Conservation (phyloP, 495 filamentous ascomycete species). For the Xylaria sp. region DNA sequence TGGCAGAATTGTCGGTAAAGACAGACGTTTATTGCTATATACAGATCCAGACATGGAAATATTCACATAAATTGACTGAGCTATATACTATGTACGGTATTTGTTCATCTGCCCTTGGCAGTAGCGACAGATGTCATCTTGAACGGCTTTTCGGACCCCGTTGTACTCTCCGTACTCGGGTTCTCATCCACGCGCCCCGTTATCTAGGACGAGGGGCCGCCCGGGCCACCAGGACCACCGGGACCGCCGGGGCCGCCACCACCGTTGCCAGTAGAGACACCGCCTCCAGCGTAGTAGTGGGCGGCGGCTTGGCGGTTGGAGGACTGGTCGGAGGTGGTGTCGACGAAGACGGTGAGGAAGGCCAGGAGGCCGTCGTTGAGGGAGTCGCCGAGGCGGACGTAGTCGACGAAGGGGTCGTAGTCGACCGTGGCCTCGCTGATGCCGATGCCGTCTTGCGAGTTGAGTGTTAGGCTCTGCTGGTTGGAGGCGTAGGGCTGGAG, state of each 20-base stretch:
- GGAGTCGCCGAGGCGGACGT: conserved; percentile 53
- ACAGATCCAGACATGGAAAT: not conserved
- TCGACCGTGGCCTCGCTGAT: conserved; percentile 43
- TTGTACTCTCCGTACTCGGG: not conserved
- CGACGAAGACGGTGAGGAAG: conserved; percentile 54
- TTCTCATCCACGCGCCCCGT: not conserved
- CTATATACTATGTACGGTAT: not conserved
- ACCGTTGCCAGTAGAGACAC: conserved; percentile 31
- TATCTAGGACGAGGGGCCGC: not conserved
- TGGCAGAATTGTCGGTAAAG: too few relatives aligned
- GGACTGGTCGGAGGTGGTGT: conserved; percentile 54
- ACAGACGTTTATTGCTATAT: conserved; percentile 16
- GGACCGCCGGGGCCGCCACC: too few relatives aligned
- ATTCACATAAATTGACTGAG: not conserved
- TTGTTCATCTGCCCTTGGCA: not conserved
- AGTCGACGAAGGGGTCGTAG: conserved; percentile 47
- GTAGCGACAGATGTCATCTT: not conserved
- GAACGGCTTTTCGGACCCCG: not conserved
- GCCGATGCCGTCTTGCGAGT: conserved; percentile 44
- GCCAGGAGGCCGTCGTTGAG: conserved; percentile 57
- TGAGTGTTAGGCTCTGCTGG: conserved; percentile 38
- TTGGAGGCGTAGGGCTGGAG: conserved; percentile 47
- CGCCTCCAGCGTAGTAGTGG: conserved; percentile 41
- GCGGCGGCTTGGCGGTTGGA: conserved; percentile 44
- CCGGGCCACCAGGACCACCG: conserved; percentile 26